A percentile compares a stretch with the other conserved stretches of the same genome.
Evolutionary conservation across 2,329 filamentous ascomycete species (phyloP).

Genomic region (Aspergillus brunneoviolaceus): DNA sequence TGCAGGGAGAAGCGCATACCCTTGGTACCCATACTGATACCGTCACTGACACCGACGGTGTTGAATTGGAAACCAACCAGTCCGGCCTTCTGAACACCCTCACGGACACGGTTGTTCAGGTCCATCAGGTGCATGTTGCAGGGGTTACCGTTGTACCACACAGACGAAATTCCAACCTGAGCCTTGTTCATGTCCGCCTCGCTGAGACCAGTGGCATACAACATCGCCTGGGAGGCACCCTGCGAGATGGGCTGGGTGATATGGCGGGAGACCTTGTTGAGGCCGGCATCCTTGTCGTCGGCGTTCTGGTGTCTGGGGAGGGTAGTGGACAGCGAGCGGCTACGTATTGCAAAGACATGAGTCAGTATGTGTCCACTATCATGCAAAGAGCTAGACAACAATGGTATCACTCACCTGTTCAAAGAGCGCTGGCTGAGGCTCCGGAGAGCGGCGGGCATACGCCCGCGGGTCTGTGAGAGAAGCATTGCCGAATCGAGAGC

Average conservation of each 20-base stretch:
- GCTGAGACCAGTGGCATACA: constrained; percentile 88
- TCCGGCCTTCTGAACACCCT: constrained; percentile 71
- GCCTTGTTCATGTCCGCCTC: constrained; percentile 92
- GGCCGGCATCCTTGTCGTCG: constrained; percentile 50
- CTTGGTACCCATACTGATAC: constrained; percentile 95
- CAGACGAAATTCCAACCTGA: constrained; percentile 95
- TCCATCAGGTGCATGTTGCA: constrained; percentile 99
- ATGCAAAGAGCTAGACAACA: constrained; percentile 6
- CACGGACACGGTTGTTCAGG: constrained; percentile 74
- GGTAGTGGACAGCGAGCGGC: constrained; percentile 45
- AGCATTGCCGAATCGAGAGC: constrained; percentile 7
- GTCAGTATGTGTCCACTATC: constrained; percentile 1
- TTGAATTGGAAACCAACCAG: constrained; percentile 97
- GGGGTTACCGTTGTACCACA: constrained; percentile 97
- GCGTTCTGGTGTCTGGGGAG: constrained; percentile 43
- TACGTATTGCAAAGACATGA: constrained; percentile 13
- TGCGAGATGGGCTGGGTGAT: constrained; percentile 98
- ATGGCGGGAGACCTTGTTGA: constrained; percentile 79
- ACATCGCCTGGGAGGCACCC: constrained; percentile 97
- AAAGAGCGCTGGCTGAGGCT: constrained; percentile 20
- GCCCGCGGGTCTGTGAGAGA: constrained; percentile 25
- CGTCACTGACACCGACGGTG: constrained; percentile 96
- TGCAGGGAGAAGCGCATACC: constrained; percentile 96
- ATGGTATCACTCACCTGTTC: constrained; percentile 3
- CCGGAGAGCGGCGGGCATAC: constrained; percentile 28